Base-by-base conservation (phyloP, 352 stramenopile species). In the Pythium periplocum region DNA sequence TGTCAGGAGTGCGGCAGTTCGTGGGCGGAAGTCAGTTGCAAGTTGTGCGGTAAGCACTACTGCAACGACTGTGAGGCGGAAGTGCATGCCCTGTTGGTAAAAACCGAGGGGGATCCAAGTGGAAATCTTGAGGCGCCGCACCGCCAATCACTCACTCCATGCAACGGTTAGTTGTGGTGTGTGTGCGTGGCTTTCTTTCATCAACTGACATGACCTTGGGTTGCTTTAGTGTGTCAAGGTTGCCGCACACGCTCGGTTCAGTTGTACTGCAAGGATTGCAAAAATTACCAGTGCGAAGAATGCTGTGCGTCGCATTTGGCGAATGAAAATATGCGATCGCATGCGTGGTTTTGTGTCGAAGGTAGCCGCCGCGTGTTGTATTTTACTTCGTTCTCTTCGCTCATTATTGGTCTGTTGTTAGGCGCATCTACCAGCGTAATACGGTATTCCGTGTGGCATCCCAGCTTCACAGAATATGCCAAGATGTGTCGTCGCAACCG, bases 301-400 rank as follows among this genome's bases (percentile, higher is more conserved):
- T 90, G 80, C 63, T 87, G 75, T 53, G 60, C 60, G 0, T 26
- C 35, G 26, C 30, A 1, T 3, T 45, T 62, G 48, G 12, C 0
- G 1, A 10, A 1, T 1, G 6, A 5, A 4, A 44, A 53, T 2
- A 11, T n/a, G 11, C 38, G 17, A 31, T 30, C 33, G 3, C 79
- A 90, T 51, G 69, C 75, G n/a, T 84, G 69, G 59, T 73, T 86
- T 55, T 73, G 62, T 55, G 66, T 81, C 7, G 71, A 87, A 75
- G 79, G 78, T 83, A 48, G 2, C 45, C 37, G 35, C 30, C 32
- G n/a, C 26, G 3, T 11, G n/a, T 46, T 35, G 32, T 26, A 34
- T 12, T 38, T 4, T 45, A 9, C 17, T 11, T 45, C 6, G 12
- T 40, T 34, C 4, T 48, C 41, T 43, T 52, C 33, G 6, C 4